These are phyloP conservation scores for Dendrobium chrysotoxum DNA, from an alignment of 106 monocot species.

Conservation along the genomic window DNA sequence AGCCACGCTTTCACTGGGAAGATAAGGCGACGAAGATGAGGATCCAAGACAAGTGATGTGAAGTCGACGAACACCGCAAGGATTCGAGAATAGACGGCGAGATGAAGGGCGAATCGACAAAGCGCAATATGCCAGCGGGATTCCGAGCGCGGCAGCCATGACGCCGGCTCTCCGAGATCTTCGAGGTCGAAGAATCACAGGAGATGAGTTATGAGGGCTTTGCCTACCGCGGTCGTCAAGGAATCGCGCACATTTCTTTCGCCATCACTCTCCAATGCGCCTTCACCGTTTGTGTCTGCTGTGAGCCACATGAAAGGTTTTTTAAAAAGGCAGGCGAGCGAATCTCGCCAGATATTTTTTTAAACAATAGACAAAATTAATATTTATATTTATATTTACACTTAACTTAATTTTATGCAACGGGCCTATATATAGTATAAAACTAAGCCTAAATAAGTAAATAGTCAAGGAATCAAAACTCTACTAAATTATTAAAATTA, in stretches of 20 bases:
- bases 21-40: not conserved
- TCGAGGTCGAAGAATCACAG: not conserved
- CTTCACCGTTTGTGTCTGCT: too few relatives aligned
- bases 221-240: not conserved
- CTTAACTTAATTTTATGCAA: too few relatives aligned
- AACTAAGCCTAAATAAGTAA: too few relatives aligned
- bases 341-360: too few relatives aligned
- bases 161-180: not conserved
- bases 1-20: not conserved
- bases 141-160: not conserved
- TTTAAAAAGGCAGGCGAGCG: too few relatives aligned
- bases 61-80: not conserved
- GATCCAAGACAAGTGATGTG: conserved; percentile 7
- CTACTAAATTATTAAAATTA: too few relatives aligned
- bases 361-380: too few relatives aligned
- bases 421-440: too few relatives aligned
- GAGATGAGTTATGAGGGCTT: not conserved
- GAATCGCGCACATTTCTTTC: not conserved
- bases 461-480: too few relatives aligned
- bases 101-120: not conserved
- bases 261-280: not conserved
- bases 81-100: not conserved
- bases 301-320: too few relatives aligned
- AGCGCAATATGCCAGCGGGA: not conserved
- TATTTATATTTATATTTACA: too few relatives aligned